Percentiles rank a stretch among this genome's conserved stretches.
phyloP scores from a whole-genome alignment of 2,329 filamentous ascomycete species.

The Fusarium sp. region DNA sequence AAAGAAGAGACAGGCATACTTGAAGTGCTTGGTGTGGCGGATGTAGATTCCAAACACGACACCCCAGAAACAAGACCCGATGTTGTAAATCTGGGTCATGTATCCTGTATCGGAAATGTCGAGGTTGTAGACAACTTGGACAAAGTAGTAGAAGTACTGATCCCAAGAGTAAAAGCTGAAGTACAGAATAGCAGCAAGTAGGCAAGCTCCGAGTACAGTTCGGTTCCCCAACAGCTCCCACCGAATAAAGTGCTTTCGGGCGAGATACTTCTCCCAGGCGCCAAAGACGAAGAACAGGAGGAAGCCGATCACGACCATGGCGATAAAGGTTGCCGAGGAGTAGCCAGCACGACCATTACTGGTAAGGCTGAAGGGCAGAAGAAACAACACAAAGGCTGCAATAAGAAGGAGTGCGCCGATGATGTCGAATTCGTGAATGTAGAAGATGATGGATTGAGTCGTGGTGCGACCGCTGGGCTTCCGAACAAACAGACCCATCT shows the following conservation, averaged over 20 bases:
- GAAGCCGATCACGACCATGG: constrained; percentile 8
- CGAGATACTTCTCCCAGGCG: constrained; percentile 7
- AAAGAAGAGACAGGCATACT: constrained; percentile 7
- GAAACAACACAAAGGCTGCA: background rate
- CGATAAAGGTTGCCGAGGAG: background rate
- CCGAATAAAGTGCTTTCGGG: constrained; percentile 4
- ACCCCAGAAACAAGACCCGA: constrained; percentile 47
- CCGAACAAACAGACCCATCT: constrained; percentile 2
- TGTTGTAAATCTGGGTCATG: constrained; percentile 51
- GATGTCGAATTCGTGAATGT: background rate
- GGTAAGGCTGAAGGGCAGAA: background rate
- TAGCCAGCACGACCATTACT: background rate
- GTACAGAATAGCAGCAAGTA: constrained; percentile 51
- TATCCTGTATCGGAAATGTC: constrained; percentile 51
- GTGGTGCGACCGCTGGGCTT: constrained; percentile 51
- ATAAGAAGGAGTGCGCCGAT: background rate
- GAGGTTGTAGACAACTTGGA: constrained; percentile 53
- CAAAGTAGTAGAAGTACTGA: constrained; percentile 53
- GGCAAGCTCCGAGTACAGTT: constrained; percentile 51
- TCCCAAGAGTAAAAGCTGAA: constrained; percentile 51
- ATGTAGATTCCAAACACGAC: constrained; percentile 8
- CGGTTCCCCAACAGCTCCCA: constrained; percentile 39
- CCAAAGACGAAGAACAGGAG: background rate
- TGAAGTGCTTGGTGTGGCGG: constrained; percentile 15
- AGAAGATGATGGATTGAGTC: background rate